Percentiles rank a stretch among this genome's conserved stretches.
Conservation (phyloP, 2,329 filamentous ascomycete genomes). For the Elsinoe perseae region DNA sequence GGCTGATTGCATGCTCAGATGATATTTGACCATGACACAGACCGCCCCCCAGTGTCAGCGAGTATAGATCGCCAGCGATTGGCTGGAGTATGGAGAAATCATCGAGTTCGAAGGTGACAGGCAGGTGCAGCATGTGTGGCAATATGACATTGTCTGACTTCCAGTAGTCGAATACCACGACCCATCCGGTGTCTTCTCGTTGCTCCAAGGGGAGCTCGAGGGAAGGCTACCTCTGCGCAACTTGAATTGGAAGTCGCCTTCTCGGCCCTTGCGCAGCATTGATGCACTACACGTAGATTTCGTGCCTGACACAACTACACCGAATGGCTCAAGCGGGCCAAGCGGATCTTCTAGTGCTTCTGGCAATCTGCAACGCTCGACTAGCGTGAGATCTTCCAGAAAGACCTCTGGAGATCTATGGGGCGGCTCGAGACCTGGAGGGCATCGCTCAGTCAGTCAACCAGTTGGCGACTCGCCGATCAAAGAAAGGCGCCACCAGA, state of each 20-base stretch:
- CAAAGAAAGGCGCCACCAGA: slow-evolving; percentile 75
- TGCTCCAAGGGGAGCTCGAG: slow-evolving; percentile 69
- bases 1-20: background rate
- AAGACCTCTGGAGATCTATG: slow-evolving; percentile 13
- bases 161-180: slow-evolving; percentile 86
- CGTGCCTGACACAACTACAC: slow-evolving; percentile 43
- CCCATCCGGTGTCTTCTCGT: slow-evolving; percentile 77
- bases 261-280: slow-evolving; percentile 84
- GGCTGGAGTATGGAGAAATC: slow-evolving; percentile 29
- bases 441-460: slow-evolving; percentile 11
- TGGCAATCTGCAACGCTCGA: slow-evolving; percentile 3
- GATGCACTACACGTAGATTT: slow-evolving; percentile 86
- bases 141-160: slow-evolving; percentile 22
- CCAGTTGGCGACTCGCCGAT: slow-evolving; percentile 10
- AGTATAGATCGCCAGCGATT: slow-evolving; percentile 14
- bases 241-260: slow-evolving; percentile 94
- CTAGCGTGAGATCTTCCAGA: slow-evolving; percentile 14
- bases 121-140: slow-evolving; percentile 8
- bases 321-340: background rate
- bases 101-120: slow-evolving; percentile 44
- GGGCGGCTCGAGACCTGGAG: background rate
- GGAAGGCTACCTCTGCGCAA: slow-evolving; percentile 78
- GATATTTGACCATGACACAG: background rate
- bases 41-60: background rate
- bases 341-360: background rate